phyloP scores from a whole-genome alignment of 164 flowering plant genomes.

The Vitis labrusca region DNA sequence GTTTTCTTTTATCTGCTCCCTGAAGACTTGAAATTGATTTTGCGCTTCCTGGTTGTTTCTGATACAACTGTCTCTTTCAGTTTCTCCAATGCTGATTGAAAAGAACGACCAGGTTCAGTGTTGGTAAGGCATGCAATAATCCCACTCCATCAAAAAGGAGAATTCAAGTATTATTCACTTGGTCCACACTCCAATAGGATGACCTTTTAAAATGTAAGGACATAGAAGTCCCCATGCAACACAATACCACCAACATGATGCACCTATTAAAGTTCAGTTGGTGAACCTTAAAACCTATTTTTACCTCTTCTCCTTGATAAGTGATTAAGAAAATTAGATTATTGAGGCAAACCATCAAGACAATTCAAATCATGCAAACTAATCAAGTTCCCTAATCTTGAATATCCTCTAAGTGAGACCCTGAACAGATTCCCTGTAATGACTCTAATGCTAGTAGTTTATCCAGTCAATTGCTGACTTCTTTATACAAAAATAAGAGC shows the following conservation, averaged over 20 bases:
- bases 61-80: conserved; percentile 60
- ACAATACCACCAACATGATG: no score
- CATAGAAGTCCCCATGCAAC: no score
- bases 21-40: conserved; percentile 28
- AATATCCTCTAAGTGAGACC: no score
- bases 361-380: not conserved
- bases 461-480: not conserved
- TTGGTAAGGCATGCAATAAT: not conserved
- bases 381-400: not conserved
- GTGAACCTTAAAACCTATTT: no score
- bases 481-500: not conserved
- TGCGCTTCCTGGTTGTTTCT: conserved; percentile 43
- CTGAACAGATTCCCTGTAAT: not conserved
- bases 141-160: no score
- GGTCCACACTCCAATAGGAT: no score
- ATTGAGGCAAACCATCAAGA: no score
- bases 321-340: no score
- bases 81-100: conserved; percentile 59
- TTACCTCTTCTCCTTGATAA: no score
- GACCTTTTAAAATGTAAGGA: no score
- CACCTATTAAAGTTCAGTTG: no score
- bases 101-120: not conserved
- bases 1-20: conserved; percentile 19
- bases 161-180: no score
- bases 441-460: not conserved